Base-by-base conservation (phyloP, 352 stramenopile genomes). In the Pilasporangium apinafurcum region DNA sequence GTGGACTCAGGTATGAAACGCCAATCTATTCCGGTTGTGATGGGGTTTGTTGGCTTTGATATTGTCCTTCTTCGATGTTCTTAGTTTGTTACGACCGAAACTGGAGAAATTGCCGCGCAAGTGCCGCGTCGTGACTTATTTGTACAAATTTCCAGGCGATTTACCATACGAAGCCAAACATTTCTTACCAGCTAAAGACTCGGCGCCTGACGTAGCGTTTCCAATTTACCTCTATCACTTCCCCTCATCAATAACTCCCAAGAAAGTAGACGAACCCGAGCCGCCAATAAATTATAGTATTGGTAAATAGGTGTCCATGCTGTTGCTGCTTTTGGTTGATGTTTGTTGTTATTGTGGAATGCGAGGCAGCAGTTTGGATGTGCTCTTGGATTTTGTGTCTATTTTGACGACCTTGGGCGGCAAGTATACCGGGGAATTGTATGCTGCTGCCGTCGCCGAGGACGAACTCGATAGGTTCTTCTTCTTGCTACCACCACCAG, bases 171-270 rank as follows among this genome's bases (percentile, higher is more conserved):
- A 60, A 25, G 57, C 46, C 18, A 70, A 65, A 27, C 72, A 86
- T 42, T 63, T 88, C 9, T 41, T 92, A 22, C 52, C 49, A 12
- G 55, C 50, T 8, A 73, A 65, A 24, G 68, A 79, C 16, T 40
- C 35, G 21, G 48, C 35, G 13, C 36, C 57, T 7, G 60, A 86
- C 25, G 58, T 78, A 22, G 59, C 59, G 16, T 92, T 92, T 51
- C 79, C 76, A 17, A 63, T 92, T 36, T 92, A 76, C 57, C 50
- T 86, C 40, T 92, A 91, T 52, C 56, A 66, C 43, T 86, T 91
- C 27, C 62, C 72, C 10, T 27, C 37, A n/a, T 30, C 28, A 36
- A 3, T 37, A 6, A 27, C 14, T 30, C 21, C 5, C 36, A 20
- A 8, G n/a, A n/a, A n/a, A n/a, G n/a, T n/a, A n/a, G n/a, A n/a